phyloP scores from a whole-genome alignment of 176 grass and related monocot species.

The Rhynchospora pubera region DNA sequence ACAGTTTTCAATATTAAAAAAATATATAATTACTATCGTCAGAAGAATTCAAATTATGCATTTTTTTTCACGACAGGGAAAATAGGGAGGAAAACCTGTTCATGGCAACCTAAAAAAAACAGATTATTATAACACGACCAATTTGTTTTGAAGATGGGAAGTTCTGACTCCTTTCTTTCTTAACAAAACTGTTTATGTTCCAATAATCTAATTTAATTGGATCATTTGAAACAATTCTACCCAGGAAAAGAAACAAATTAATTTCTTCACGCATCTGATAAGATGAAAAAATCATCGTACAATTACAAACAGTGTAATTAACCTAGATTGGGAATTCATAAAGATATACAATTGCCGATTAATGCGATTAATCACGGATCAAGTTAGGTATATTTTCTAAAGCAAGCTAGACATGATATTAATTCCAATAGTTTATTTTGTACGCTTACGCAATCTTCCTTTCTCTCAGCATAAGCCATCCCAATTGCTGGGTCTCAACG shows the following conservation, averaged over 20 bases:
- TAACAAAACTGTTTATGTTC: too few relatives aligned
- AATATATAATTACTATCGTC: too few relatives aligned
- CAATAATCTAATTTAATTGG: too few relatives aligned
- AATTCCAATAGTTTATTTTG: background rate
- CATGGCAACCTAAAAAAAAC: too few relatives aligned
- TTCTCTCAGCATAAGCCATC: background rate
- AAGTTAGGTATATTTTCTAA: background rate
- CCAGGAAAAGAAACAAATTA: background rate
- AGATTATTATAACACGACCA: too few relatives aligned
- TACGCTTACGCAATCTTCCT: slow-evolving; percentile 3
- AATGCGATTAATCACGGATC: background rate
- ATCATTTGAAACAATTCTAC: background rate
- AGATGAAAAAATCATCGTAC: background rate
- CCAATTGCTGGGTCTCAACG: background rate
- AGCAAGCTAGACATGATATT: background rate
- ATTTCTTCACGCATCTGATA: background rate
- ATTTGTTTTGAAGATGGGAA: too few relatives aligned
- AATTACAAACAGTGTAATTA: background rate
- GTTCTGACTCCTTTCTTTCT: too few relatives aligned
- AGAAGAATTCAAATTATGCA: too few relatives aligned
- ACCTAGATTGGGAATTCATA: background rate
- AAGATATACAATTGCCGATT: background rate
- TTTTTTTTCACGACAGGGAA: background rate
- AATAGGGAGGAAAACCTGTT: background rate
- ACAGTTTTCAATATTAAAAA: background rate